Conservation (phyloP, 331 rosid species). For the Telfairia occidentalis region DNA sequence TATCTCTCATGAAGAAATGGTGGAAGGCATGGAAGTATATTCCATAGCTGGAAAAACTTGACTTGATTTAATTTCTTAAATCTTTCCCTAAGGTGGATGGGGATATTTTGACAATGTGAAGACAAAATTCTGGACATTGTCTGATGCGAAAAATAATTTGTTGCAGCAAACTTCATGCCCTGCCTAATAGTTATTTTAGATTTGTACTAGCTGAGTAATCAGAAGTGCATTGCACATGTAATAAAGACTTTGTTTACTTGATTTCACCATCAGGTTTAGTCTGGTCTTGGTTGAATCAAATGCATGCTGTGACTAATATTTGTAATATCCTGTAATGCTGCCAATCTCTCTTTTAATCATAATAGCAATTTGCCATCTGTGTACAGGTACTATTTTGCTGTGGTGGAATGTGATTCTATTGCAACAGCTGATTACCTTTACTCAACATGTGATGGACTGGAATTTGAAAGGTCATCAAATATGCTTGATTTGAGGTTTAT, state of each 20-base stretch:
- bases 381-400: conserved; percentile 63
- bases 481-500: conserved; percentile 81
- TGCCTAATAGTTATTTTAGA: background rate
- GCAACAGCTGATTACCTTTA: conserved; percentile 70
- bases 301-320: background rate
- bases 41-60: background rate
- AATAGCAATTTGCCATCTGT: conserved; percentile 1
- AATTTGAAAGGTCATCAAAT: conserved; percentile 63
- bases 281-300: background rate
- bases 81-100: background rate
- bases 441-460: conserved; percentile 66
- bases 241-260: background rate
- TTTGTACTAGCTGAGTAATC: background rate
- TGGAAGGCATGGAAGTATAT: background rate
- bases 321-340: background rate
- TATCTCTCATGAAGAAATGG: background rate
- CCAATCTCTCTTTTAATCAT: background rate
- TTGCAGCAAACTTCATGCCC: background rate
- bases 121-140: background rate
- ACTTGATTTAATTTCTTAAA: background rate
- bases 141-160: background rate
- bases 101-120: background rate
- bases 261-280: background rate
- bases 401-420: conserved; percentile 73
- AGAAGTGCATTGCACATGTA: background rate